Base-by-base conservation (phyloP, 2,329 filamentous ascomycete species). In the Phaeosphaeriaceae sp. region DNA sequence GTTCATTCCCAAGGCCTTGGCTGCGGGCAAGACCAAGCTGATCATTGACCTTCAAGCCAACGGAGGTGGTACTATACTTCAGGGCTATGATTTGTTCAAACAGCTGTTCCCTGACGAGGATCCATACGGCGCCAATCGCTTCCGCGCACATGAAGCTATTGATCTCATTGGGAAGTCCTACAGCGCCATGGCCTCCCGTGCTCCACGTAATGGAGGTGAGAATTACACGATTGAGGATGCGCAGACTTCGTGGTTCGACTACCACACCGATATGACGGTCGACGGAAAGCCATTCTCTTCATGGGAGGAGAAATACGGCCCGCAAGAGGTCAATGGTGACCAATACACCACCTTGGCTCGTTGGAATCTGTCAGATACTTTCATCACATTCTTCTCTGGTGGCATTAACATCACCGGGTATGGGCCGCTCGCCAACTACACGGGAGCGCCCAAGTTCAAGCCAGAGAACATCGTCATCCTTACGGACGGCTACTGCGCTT, bases 61-160 rank as follows among this genome's bases (percentile, higher is more conserved):
- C 66, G 84, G 82, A 13, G 87, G 87, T 47, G 87, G 87, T 46
- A 82, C 80, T 21, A 83, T 89, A 51, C 71, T 87, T 15, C 82
- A 85, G 44, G 87, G 85, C 10, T 87, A 86, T 55, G 86, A 88
- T 65, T 78, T 89, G 56, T 88, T 89, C 77, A 84, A 84, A 53
- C 78, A 83, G 73, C 75, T 88, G 1, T 84, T 86, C 74, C 85
- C 85, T 0, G 71, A 79, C 6, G 71, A 81, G 3, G 73, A 81
- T 7, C 80, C 80, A 1, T 85, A 83, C 58, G 82, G 82, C n/a
- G 83, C 80, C 2, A 75, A 70, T 41, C 83, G 86, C 19, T 79
- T 85, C 66, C 80, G 85, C n/a, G 80, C 82, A 6, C 75, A 78
- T 40, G 80, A 84, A 51, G 78, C 79, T 20, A 67, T 82, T 25